Conservation (phyloP, 768 basidiomycete species). For the Termitomyces heimii region DNA sequence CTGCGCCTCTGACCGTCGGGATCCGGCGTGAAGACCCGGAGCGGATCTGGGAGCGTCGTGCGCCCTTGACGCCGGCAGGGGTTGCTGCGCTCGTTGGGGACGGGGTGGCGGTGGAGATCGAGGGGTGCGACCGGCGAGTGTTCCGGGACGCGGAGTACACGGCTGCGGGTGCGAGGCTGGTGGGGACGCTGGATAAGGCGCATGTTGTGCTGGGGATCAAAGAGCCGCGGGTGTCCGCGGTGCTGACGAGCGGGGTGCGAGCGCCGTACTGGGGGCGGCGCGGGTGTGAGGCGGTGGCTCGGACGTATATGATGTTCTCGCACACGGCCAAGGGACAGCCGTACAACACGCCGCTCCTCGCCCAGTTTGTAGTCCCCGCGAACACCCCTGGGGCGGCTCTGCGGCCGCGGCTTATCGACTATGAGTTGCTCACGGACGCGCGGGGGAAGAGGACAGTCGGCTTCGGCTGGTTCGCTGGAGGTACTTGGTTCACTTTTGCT, state of each 20-base stretch:
- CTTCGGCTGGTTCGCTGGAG: constrained; percentile 92
- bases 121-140: constrained; percentile 41
- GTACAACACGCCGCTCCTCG: constrained; percentile 79
- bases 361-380: constrained; percentile 44
- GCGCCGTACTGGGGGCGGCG: constrained; percentile 1
- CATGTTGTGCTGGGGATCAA: constrained; percentile 88
- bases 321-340: constrained; percentile 85
- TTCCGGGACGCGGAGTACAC: constrained; percentile 57
- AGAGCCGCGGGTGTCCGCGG: constrained; percentile 54
- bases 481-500: constrained; percentile 26
- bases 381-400: not conserved
- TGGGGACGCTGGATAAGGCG: constrained; percentile 28
- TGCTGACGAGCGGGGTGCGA: constrained; percentile 34
- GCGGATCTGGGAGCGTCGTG: not conserved
- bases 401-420: constrained; percentile 65
- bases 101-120: not conserved
- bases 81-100: not conserved
- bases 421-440: constrained; percentile 67
- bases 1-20: not conserved
- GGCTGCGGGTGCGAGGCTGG: constrained; percentile 63
- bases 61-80: not conserved
- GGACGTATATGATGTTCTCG: constrained; percentile 88
- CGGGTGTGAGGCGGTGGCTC: constrained; percentile 19
- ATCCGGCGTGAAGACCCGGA: not conserved
- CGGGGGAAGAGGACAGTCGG: constrained; percentile 75